A percentile compares a stretch with the other conserved stretches of the same genome.
Conservation (phyloP, 371 early-diverging fungal species). For the Mucor indicus region DNA sequence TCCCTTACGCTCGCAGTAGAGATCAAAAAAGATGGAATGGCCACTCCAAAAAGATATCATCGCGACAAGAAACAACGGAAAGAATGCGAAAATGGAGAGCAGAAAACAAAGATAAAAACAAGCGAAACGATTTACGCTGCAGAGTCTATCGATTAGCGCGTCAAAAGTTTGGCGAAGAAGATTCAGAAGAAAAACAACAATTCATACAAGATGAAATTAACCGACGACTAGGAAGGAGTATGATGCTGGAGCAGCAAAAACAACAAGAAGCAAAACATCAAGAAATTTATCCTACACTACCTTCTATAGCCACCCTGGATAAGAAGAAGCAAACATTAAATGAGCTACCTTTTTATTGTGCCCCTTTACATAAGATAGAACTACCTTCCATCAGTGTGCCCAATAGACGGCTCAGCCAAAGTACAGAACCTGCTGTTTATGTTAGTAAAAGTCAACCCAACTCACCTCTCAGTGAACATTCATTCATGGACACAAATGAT, state of each 20-base stretch:
- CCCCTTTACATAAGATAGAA: constrained; percentile 33
- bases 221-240: constrained; percentile 30
- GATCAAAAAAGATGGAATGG: constrained; percentile 60
- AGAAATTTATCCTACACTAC: too few relatives aligned
- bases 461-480: constrained; percentile 4
- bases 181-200: constrained; percentile 54
- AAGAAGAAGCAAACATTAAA: constrained; percentile 18
- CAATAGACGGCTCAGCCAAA: constrained; percentile 1
- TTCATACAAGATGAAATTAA: constrained; percentile 64
- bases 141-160: constrained; percentile 68
- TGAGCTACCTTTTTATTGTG: constrained; percentile 42
- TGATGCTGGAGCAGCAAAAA: constrained; percentile 6
- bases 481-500: too few relatives aligned
- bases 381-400: constrained; percentile 26
- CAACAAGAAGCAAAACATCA: background rate
- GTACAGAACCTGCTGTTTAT: constrained; percentile 11
- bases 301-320: too few relatives aligned
- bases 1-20: constrained; percentile 51
- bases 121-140: constrained; percentile 65
- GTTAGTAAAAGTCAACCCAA: constrained; percentile 8
- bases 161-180: constrained; percentile 58
- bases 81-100: constrained; percentile 53
- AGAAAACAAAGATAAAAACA: constrained; percentile 60
- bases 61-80: constrained; percentile 52
- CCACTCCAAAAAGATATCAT: constrained; percentile 51